Conservation (phyloP, 176 grass and related monocot genomes). For the Bonia amplexicaulis region DNA sequence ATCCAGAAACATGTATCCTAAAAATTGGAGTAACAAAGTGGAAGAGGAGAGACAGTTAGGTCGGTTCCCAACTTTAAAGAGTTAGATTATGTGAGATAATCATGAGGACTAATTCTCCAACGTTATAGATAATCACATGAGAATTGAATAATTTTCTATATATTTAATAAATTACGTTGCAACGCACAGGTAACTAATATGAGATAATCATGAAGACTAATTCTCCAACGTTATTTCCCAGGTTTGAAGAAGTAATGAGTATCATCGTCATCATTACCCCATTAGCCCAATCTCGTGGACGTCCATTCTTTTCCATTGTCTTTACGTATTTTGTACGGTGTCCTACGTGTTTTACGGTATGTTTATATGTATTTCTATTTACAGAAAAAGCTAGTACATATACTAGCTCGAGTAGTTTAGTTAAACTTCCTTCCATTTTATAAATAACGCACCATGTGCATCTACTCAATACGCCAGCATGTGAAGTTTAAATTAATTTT, state of each 20-base stretch:
- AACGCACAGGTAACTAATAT: no score
- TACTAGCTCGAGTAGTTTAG: neutral
- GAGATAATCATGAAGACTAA: slow-evolving; percentile 26
- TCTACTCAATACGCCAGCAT: neutral
- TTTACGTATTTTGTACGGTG: neutral
- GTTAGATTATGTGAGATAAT: slow-evolving; percentile 25
- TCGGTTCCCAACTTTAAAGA: slow-evolving; percentile 23
- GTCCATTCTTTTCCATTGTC: neutral
- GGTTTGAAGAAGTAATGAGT: slow-evolving; percentile 37
- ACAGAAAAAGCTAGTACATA: neutral
- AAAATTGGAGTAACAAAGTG: neutral
- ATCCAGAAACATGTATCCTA: neutral
- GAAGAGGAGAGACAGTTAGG: neutral
- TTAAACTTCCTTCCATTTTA: neutral
- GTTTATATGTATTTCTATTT: neutral
- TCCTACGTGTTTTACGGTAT: neutral
- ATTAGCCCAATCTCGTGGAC: slow-evolving; percentile 2
- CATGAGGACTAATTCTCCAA: slow-evolving; percentile 20
- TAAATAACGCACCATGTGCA: neutral
- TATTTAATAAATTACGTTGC: no score
- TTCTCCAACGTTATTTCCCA: slow-evolving; percentile 17
- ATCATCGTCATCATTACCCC: slow-evolving; percentile 13
- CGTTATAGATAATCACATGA: no score
- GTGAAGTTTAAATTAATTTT: neutral
- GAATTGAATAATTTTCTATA: no score